Percentiles rank a stretch among this genome's conserved stretches.
Evolutionary conservation across 768 basidiomycete species (phyloP).

Genomic region (Wakefieldia striispora): DNA sequence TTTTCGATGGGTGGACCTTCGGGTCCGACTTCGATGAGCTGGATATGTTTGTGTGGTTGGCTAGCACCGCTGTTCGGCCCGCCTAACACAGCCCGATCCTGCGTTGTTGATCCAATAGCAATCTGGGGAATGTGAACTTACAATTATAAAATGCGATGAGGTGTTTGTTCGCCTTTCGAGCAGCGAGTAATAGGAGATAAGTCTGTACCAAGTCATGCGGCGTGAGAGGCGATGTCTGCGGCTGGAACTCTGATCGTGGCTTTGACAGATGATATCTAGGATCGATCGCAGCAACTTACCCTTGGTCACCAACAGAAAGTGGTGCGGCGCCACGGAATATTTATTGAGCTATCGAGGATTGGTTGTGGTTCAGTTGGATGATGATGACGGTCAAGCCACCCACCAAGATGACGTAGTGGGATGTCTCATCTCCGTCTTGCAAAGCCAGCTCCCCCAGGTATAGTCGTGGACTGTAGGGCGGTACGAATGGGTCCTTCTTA

Average conservation of each 20-base stretch:
- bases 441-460: constrained; percentile 67
- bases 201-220: constrained; percentile 77
- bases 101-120: no score
- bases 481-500: constrained; percentile 72
- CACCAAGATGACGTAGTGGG: constrained; percentile 71
- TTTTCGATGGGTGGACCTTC: constrained; percentile 77
- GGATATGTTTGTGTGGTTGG: constrained; percentile 90
- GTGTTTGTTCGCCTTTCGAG: constrained; percentile 52
- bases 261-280: neutral
- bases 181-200: constrained; percentile 72
- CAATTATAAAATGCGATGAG: constrained; percentile 93
- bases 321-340: constrained; percentile 77
- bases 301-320: constrained; percentile 87
- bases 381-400: constrained; percentile 20
- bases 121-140: no score
- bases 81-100: constrained; percentile 53
- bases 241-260: constrained; percentile 49
- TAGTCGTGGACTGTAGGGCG: constrained; percentile 78
- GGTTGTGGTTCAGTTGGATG: constrained; percentile 1
- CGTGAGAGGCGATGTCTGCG: constrained; percentile 76
- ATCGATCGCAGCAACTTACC: constrained; percentile 41
- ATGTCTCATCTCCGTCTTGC: constrained; percentile 47
- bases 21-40: constrained; percentile 67
- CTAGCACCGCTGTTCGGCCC: constrained; percentile 82
- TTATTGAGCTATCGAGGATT: constrained; percentile 68